phyloP scores from a whole-genome alignment of 495 filamentous ascomycete species.

The Evansstolkia leycettana region DNA sequence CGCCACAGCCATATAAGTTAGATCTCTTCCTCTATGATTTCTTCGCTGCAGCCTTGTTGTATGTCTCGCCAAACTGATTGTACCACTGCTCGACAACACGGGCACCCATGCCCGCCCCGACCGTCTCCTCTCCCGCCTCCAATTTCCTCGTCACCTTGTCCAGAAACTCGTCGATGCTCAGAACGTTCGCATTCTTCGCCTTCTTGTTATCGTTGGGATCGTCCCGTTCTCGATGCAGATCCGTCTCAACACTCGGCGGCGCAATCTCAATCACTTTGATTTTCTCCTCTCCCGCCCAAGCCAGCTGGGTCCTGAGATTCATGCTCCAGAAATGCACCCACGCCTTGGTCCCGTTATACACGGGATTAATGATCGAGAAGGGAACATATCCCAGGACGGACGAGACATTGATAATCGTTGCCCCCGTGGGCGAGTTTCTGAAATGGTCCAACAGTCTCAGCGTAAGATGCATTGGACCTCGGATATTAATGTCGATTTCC shows the following conservation, averaged over 20 bases:
- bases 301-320: conserved; percentile 30
- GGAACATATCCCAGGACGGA: conserved; percentile 33
- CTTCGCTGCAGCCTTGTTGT: conserved; percentile 4
- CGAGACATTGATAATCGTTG: conserved; percentile 33
- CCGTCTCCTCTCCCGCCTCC: conserved; percentile 25
- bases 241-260: conserved; percentile 34
- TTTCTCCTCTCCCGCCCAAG: conserved; percentile 11
- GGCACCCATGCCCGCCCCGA: conserved; percentile 19
- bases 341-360: conserved; percentile 37
- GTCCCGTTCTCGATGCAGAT: conserved; percentile 34
- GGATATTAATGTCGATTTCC: conserved; percentile 37
- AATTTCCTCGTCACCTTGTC: conserved; percentile 20
- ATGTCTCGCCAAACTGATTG: conserved; percentile 14
- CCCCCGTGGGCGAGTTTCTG: conserved; percentile 11
- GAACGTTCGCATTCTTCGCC: conserved; percentile 24
- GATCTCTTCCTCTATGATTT: no score
- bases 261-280: conserved; percentile 34
- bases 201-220: conserved; percentile 42
- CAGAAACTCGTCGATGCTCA: conserved; percentile 36
- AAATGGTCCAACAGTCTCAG: conserved; percentile 29
- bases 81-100: conserved; percentile 28
- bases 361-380: conserved; percentile 30
- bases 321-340: conserved; percentile 37
- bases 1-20: no score
- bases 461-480: conserved; percentile 36